These are phyloP conservation scores for Arabis hirsuta DNA, from an alignment of 345 rosid species.

Conservation along the genomic window DNA sequence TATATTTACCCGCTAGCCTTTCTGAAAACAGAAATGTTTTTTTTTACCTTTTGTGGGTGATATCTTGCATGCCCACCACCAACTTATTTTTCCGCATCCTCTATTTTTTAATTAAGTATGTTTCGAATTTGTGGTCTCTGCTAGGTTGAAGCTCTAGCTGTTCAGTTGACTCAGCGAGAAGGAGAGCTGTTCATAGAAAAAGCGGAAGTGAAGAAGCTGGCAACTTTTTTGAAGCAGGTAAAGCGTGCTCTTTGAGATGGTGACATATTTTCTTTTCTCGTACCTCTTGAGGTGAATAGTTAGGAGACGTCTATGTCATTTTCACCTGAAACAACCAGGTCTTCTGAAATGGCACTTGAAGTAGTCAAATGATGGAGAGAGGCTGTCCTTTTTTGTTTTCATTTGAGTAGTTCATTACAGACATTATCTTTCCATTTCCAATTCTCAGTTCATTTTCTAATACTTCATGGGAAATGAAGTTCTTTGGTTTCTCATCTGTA, in stretches of 20 bases:
- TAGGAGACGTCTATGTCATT: slow-evolving; percentile 3
- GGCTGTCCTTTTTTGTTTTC: neutral
- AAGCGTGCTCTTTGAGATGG: slow-evolving; percentile 5
- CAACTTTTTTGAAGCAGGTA: slow-evolving; percentile 93
- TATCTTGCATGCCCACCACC: neutral
- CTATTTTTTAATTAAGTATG: slow-evolving; percentile 1
- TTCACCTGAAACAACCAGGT: slow-evolving; percentile 6
- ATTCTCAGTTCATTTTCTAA: neutral
- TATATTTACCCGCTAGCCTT: neutral
- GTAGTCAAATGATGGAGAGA: slow-evolving; percentile 5
- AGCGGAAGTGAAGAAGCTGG: slow-evolving; percentile 93
- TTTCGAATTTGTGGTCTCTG: slow-evolving; percentile 39
- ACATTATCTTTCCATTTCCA: neutral
- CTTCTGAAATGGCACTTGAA: neutral
- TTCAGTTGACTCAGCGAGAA: slow-evolving; percentile 94
- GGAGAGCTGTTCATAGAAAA: slow-evolving; percentile 94
- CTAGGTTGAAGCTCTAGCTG: slow-evolving; percentile 97
- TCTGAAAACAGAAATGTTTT: neutral
- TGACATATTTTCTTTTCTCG: neutral
- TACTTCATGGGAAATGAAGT: neutral
- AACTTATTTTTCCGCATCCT: neutral
- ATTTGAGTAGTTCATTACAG: neutral
- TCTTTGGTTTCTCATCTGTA: slow-evolving; percentile 2
- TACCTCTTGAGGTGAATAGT: neutral
- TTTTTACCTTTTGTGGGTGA: neutral